Percentiles rank a stretch among this genome's conserved stretches.
These are phyloP conservation scores for Cyberlindnera mrakii DNA, from an alignment of 805 yeast species.

Conservation along the genomic window DNA sequence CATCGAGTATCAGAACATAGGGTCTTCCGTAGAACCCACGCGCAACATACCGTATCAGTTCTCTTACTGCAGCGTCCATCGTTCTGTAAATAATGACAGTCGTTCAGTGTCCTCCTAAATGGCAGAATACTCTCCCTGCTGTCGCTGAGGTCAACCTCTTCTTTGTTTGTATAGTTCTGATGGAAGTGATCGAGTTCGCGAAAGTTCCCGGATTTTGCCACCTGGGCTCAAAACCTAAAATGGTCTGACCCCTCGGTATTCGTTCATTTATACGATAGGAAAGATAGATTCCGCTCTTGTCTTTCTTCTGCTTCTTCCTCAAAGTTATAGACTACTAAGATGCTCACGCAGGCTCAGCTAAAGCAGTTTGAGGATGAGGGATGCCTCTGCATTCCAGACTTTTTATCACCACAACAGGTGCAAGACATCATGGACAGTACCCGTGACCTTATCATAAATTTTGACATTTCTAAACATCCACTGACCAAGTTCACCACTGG, in stretches of 20 bases:
- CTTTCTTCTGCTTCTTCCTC: not conserved
- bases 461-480: constrained; percentile 58
- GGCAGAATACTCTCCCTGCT: too few species aligned
- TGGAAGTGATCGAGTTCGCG: too few species aligned
- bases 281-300: not conserved
- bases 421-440: constrained; percentile 36
- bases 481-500: constrained; percentile 63
- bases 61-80: constrained; percentile 36
- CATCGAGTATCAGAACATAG: constrained; percentile 82
- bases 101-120: too few species aligned
- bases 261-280: too few species aligned
- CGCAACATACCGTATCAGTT: constrained; percentile 66
- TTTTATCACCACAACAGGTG: constrained; percentile 39
- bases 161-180: too few species aligned
- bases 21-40: constrained; percentile 84
- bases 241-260: too few species aligned
- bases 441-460: constrained; percentile 35
- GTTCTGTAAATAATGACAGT: too few species aligned
- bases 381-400: constrained; percentile 52
- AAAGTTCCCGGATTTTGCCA: too few species aligned
- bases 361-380: constrained; percentile 49
- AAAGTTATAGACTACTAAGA: not conserved
- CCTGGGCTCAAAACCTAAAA: too few species aligned
- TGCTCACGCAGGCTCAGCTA: constrained; percentile 35
- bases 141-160: too few species aligned